Evolutionary conservation across 2,329 filamentous ascomycete genomes (phyloP).

Genomic region (Fusarium udum): DNA sequence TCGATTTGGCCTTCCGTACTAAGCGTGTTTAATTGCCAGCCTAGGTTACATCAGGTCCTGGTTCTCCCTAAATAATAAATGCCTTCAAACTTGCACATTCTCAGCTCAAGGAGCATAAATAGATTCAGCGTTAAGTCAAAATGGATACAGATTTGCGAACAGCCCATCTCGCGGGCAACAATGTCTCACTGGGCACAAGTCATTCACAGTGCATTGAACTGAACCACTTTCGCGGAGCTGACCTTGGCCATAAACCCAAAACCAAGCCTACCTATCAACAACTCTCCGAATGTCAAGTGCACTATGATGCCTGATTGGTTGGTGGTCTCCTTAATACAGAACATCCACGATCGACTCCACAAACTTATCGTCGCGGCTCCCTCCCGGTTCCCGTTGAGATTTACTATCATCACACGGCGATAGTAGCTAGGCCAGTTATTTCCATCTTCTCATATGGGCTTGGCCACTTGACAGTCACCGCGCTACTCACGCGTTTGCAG

Average conservation of each 20-base stretch:
- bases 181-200: not conserved
- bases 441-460: no score
- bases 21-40: no score
- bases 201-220: not conserved
- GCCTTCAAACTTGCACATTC: fast-evolving
- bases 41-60: not conserved
- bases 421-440: no score
- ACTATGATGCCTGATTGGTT: fast-evolving
- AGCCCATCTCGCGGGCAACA: not conserved
- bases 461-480: no score
- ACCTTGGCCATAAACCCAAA: not conserved
- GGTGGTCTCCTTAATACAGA: fast-evolving
- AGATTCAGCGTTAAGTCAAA: fast-evolving
- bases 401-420: not conserved
- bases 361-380: not conserved
- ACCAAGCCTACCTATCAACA: not conserved
- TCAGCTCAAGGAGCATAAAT: no score
- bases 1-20: no score
- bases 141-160: fast-evolving
- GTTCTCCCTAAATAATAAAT: fast-evolving
- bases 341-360: not conserved
- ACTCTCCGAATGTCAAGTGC: not conserved
- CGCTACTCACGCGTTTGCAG: no score
- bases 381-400: not conserved
- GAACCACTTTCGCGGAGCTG: not conserved